Percentiles rank a stretch among this genome's conserved stretches.
These are phyloP conservation scores for Tulasnella sp. DNA, from an alignment of 768 basidiomycete species.

Conservation along the genomic window DNA sequence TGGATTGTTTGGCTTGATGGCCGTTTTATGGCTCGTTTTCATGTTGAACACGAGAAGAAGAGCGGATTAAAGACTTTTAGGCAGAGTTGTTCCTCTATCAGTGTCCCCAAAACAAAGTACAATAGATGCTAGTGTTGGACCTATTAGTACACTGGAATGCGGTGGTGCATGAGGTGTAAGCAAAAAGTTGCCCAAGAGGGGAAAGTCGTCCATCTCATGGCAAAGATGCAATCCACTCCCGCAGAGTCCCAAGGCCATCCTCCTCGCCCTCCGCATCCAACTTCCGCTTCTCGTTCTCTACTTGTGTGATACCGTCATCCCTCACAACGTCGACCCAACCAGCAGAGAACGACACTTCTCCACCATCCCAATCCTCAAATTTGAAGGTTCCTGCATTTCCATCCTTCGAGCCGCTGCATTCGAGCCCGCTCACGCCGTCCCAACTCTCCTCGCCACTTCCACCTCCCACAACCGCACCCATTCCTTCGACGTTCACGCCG, in stretches of 20 bases:
- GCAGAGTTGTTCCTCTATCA: neutral
- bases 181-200: neutral
- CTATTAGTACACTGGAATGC: neutral
- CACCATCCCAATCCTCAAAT: slow-evolving; percentile 81
- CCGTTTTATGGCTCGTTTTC: slow-evolving; percentile 21
- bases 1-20: slow-evolving; percentile 21
- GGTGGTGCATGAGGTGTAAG: neutral
- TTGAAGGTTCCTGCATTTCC: slow-evolving; percentile 49
- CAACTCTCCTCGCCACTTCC: slow-evolving; percentile 39
- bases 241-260: neutral
- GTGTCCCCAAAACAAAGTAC: neutral
- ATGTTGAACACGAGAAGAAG: slow-evolving; percentile 20
- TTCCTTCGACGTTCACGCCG: slow-evolving; percentile 66
- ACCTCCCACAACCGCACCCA: slow-evolving; percentile 62
- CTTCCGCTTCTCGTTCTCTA: slow-evolving; percentile 19
- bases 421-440: slow-evolving; percentile 54
- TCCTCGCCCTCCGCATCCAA: slow-evolving; percentile 6
- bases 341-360: slow-evolving; percentile 56
- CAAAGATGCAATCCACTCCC: slow-evolving; percentile 5
- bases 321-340: slow-evolving; percentile 29
- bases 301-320: slow-evolving; percentile 24
- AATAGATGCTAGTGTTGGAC: slow-evolving; percentile 1
- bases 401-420: slow-evolving; percentile 55
- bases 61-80: neutral
- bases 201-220: neutral